Evolutionary conservation across 2,329 filamentous ascomycete species (phyloP).

Genomic region (Colletotrichum brevisporum): DNA sequence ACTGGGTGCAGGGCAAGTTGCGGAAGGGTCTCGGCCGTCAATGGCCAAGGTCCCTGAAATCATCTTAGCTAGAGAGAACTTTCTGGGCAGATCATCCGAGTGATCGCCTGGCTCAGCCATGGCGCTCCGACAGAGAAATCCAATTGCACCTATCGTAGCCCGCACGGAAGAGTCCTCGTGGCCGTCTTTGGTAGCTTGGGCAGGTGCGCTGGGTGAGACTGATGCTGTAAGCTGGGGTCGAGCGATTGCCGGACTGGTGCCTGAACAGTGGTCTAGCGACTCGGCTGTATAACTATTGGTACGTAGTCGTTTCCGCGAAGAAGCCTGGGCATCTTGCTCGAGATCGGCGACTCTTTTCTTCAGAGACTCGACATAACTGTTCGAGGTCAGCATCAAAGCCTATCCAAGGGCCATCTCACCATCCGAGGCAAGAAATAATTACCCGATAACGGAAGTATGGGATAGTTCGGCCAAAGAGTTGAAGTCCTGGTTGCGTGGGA

Average conservation of each 20-base stretch:
- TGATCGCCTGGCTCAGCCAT: slow-evolving; percentile 32
- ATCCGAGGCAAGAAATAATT: neutral
- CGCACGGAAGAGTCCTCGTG: slow-evolving; percentile 32
- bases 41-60: slow-evolving; percentile 25
- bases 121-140: slow-evolving; percentile 33
- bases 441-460: slow-evolving; percentile 30
- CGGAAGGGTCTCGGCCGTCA: slow-evolving; percentile 25
- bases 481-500: slow-evolving; percentile 29
- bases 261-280: too few species aligned
- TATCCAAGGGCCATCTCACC: neutral
- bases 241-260: too few species aligned
- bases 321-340: slow-evolving; percentile 7
- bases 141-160: slow-evolving; percentile 37
- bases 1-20: slow-evolving; percentile 3
- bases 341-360: slow-evolving; percentile 28
- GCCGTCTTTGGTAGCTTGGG: neutral
- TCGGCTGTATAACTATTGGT: neutral
- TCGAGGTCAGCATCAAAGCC: neutral
- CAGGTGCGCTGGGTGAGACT: neutral
- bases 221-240: neutral
- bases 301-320: slow-evolving; percentile 22
- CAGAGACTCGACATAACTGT: slow-evolving; percentile 27
- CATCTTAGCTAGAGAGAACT: slow-evolving; percentile 24
- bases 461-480: slow-evolving; percentile 20
- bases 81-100: slow-evolving; percentile 14